These are phyloP conservation scores for Sugiyamaella xylanicola DNA, from an alignment of 1,139 yeast species.

Conservation along the genomic window DNA sequence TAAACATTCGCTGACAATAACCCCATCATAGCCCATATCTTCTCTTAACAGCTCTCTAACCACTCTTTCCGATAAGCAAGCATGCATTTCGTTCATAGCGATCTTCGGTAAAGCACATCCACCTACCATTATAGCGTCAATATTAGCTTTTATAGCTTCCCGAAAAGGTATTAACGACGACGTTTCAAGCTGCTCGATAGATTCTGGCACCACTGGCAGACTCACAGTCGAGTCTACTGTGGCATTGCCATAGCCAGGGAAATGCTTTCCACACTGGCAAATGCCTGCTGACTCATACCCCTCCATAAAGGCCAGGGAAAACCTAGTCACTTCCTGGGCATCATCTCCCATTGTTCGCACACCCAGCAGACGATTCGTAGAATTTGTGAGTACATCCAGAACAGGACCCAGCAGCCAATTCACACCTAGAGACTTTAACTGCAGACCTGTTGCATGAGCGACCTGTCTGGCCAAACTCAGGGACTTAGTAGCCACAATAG, in stretches of 20 bases:
- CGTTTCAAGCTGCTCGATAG: constrained; percentile 55
- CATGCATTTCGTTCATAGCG: constrained; percentile 63
- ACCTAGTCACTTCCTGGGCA: constrained; percentile 58
- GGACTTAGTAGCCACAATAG: constrained; percentile 60
- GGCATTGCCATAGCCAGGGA: constrained; percentile 69
- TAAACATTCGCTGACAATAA: constrained; percentile 64
- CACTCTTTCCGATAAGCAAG: constrained; percentile 62
- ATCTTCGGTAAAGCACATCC: constrained; percentile 71
- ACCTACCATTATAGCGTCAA: constrained; percentile 65
- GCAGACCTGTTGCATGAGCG: constrained; percentile 58
- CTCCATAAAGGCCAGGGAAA: constrained; percentile 56
- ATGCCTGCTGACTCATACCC: constrained; percentile 62
- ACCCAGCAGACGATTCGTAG: constrained; percentile 60
- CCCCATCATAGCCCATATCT: constrained; percentile 58
- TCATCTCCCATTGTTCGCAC: constrained; percentile 66
- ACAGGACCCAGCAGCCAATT: constrained; percentile 65
- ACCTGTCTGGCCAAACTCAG: constrained; percentile 55
- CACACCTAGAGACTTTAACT: constrained; percentile 57
- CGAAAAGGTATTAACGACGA: constrained; percentile 58
- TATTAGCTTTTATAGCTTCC: constrained; percentile 46
- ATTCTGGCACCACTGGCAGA: constrained; percentile 61
- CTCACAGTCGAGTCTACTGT: constrained; percentile 60
- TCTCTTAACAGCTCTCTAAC: constrained; percentile 56
- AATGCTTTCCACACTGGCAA: constrained; percentile 62
- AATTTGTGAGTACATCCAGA: constrained; percentile 61